Percentiles rank a stretch among this genome's conserved stretches.
Evolutionary conservation across 768 basidiomycete genomes (phyloP).

Genomic region (Leccinellum luteum): DNA sequence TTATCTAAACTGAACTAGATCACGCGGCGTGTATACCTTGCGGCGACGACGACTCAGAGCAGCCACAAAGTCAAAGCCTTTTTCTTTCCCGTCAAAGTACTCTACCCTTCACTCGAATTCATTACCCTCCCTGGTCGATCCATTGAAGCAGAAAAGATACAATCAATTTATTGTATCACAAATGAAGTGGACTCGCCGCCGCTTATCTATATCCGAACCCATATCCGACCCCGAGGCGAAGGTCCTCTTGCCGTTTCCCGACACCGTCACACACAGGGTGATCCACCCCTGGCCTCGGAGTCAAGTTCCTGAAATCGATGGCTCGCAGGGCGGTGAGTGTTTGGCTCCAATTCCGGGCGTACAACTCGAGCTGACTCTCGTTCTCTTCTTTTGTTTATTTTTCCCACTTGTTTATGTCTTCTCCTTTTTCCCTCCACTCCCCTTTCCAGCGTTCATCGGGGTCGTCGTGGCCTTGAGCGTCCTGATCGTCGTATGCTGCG

Average conservation of each 20-base stretch:
- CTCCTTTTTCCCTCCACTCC: background rate
- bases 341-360: background rate
- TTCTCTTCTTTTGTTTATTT: background rate
- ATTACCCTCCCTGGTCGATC: background rate
- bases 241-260: background rate
- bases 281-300: slow-evolving; percentile 16
- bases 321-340: slow-evolving; percentile 47
- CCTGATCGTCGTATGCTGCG: slow-evolving; percentile 52
- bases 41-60: background rate
- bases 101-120: background rate
- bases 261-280: background rate
- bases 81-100: background rate
- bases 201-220: background rate
- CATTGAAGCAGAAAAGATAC: background rate
- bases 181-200: background rate
- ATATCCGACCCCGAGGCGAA: background rate
- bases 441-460: slow-evolving; percentile 51
- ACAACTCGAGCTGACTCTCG: background rate
- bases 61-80: background rate
- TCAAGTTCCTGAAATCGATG: slow-evolving; percentile 46
- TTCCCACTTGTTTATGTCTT: background rate
- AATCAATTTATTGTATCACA: background rate
- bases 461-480: slow-evolving; percentile 54
- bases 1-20: background rate
- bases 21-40: slow-evolving; percentile 1